phyloP scores from a whole-genome alignment of 768 basidiomycete genomes.

The Mycena albidolilacea region DNA sequence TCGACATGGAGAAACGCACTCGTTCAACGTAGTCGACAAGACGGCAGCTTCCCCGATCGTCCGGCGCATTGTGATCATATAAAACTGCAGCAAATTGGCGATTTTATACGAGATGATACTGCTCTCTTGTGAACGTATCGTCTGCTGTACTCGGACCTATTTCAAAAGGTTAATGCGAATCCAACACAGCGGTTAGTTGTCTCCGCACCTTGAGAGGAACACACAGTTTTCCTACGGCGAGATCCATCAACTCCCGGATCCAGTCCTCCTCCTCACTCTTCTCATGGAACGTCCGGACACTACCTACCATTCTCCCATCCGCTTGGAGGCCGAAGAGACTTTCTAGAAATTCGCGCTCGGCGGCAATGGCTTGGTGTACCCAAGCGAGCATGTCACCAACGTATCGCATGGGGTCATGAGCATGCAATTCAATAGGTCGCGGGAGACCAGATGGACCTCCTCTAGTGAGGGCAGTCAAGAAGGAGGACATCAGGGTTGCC shows the following conservation, averaged over 20 bases:
- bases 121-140: constrained; percentile 93
- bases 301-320: constrained; percentile 83
- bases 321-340: constrained; percentile 81
- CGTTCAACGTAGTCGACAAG: constrained; percentile 81
- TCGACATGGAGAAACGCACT: constrained; percentile 65
- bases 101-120: constrained; percentile 94
- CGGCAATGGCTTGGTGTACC: constrained; percentile 97
- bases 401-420: constrained; percentile 97
- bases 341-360: constrained; percentile 95
- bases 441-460: constrained; percentile 90
- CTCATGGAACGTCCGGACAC: constrained; percentile 66
- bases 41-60: constrained; percentile 91
- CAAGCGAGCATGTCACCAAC: constrained; percentile 99
- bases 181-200: background rate
- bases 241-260: constrained; percentile 86
- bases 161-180: constrained; percentile 4
- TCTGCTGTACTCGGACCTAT: constrained; percentile 93
- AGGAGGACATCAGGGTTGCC: constrained; percentile 81
- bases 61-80: constrained; percentile 91
- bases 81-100: constrained; percentile 96
- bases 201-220: constrained; percentile 85
- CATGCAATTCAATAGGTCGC: constrained; percentile 96
- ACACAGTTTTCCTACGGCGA: constrained; percentile 86
- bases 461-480: constrained; percentile 89
- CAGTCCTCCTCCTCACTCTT: constrained; percentile 81